Evolutionary conservation across 192 early-diverging fungal genomes (phyloP), one percentile per base, ranked within the genome.

Genomic region (Coemansia sp.): DNA sequence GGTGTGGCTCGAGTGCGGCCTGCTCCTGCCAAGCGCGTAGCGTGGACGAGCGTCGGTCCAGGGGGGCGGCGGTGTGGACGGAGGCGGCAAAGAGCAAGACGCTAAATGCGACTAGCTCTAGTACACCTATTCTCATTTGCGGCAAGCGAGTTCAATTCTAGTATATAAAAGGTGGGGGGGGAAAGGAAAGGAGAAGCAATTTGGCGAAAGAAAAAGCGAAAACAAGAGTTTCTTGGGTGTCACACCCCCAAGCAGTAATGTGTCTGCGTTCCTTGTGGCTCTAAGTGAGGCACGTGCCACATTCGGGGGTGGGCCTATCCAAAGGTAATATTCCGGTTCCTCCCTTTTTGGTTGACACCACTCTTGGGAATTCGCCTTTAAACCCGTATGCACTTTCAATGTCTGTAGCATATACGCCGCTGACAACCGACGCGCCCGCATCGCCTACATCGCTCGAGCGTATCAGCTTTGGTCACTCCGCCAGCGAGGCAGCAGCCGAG

Each of bases 361-460:
- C 51, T 6, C 4, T 31, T 31, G 31, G 16, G 43, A 21, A 53
- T 33, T 48, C 21, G 24, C 11, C 11, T n/a, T 40, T 58, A 1
- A 11, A 8, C 43, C 18, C 18, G 2, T 20, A 6, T 40, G 16
- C 39, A 2, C 16, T 36, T 10, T 45, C 6, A 40, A 76, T 76
- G 74, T 50, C 68, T 5, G 43, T 37, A 8, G 58, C 60, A 36
- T 76, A 71, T 65, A 76, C 74, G 69, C 69, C 68, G 42, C 13
- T 71, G 18, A 24, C 48, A 9, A 53, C n/a, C 63, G 62, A 60
- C 24, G 65, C 69, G 3, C 39, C 51, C 9, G 37, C 26, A 14
- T n/a, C 63, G 31, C 48, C 70, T 0, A n/a, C 59, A 31, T 62
- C 60, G 31, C 38, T 63, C 21, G 68, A 63, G 31, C 31, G 61